Base-by-base conservation (phyloP, 2,329 filamentous ascomycete species). In the Colletotrichum incanum region DNA sequence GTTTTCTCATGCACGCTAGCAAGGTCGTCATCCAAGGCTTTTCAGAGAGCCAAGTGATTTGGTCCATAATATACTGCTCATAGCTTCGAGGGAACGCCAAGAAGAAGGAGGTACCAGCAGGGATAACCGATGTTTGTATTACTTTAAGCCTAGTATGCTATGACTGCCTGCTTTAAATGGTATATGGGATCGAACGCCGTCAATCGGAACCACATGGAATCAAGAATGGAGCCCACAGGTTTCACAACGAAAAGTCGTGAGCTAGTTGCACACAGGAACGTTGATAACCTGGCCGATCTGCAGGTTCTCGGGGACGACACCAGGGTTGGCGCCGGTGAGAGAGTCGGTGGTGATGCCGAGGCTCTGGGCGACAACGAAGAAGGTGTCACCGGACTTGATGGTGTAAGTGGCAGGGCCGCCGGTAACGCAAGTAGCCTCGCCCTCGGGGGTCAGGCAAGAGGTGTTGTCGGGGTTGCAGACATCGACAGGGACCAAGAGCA, bases 281-380 rank as follows among this genome's bases (percentile, higher is more conserved):
- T 67, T 67, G 63, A 70, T 66, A 16, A 54, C 39, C 47, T 70
- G 62, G n/a, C 47, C 67, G 28, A n/a, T 3, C 26, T 67, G 2
- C 9, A 70, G 67, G 16, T 2, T 28, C 45, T 60, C 45, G 7
- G 67, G 45, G 12, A 12, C 26, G 28, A 66, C 63, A 8, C 45
- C 62, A 12, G 62, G 62, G 62, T 70, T 70, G 43, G 54, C 67
- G 37, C 37, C 67, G 20, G 23, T 60, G 52, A 70, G 52, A 1
- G 67, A 55, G 20, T 66, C 54, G 5, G 26, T 34, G 54, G 67
- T 67, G 37, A 70, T 67, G 6, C 54, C 94, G 77, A 97, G 96
- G 20, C 91, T 92, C 80, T 96, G 92, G 14, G 94, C 93, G 76
- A 97, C 95, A 80, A 94, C 91, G 6, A 92, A 94, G 79, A 97